These are phyloP conservation scores for Fusarium xylarioides DNA, from an alignment of 2,329 filamentous ascomycete genomes.

Conservation along the genomic window DNA sequence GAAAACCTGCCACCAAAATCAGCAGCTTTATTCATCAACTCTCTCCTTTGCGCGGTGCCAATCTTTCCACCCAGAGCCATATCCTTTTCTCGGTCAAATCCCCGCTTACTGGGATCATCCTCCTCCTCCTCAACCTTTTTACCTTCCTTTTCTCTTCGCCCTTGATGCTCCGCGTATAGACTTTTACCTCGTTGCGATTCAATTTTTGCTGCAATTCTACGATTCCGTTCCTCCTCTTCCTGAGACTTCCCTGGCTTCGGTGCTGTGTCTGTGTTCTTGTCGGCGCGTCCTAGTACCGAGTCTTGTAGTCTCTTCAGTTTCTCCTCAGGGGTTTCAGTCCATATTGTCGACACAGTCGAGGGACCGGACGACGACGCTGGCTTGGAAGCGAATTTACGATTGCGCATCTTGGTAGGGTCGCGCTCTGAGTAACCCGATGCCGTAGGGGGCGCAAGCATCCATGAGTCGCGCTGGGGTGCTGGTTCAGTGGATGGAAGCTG, in stretches of 20 bases:
- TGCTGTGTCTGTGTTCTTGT: slow-evolving; percentile 52
- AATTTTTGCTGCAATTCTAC: slow-evolving; percentile 58
- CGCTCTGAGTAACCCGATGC: slow-evolving; percentile 65
- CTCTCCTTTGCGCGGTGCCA: slow-evolving; percentile 75
- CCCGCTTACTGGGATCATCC: slow-evolving; percentile 89
- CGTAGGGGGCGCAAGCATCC: slow-evolving; percentile 79
- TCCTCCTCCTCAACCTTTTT: slow-evolving; percentile 71
- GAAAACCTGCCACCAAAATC: slow-evolving; percentile 86
- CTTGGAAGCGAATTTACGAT: slow-evolving; percentile 82
- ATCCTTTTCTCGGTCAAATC: slow-evolving; percentile 93
- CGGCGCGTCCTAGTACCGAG: slow-evolving; percentile 78
- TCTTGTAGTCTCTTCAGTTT: slow-evolving; percentile 83
- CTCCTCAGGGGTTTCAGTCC: slow-evolving; percentile 92
- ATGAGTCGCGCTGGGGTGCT: slow-evolving; percentile 78
- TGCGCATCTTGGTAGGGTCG: slow-evolving; percentile 85
- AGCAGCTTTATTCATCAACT: slow-evolving; percentile 80
- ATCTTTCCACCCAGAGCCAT: slow-evolving; percentile 81
- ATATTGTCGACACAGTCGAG: slow-evolving; percentile 70
- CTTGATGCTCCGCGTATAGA: slow-evolving; percentile 66
- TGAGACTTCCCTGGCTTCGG: slow-evolving; percentile 51
- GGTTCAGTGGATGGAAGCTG: slow-evolving; percentile 48
- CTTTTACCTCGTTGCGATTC: slow-evolving; percentile 65
- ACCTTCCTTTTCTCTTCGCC: slow-evolving; percentile 43
- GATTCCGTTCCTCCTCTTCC: slow-evolving; percentile 66
- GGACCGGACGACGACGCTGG: slow-evolving; percentile 49